phyloP scores from a whole-genome alignment of 805 yeast genomes.

The Zygosaccharomyces lentus region DNA sequence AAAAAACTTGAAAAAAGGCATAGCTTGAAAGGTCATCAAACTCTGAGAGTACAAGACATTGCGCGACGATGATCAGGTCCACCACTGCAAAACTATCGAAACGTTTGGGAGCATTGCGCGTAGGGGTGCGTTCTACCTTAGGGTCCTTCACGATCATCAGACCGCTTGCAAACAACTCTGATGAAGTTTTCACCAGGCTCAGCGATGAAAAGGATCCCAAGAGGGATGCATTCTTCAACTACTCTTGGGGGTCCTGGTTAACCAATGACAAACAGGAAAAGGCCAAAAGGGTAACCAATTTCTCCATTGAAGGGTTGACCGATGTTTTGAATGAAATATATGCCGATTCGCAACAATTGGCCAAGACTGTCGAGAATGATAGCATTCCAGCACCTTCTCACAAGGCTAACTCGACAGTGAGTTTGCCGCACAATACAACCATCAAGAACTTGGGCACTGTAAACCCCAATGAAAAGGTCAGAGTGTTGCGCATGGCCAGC shows the following conservation, averaged over 20 bases:
- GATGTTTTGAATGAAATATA: constrained; percentile 46
- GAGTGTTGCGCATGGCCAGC: constrained; percentile 69
- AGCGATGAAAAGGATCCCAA: constrained; percentile 62
- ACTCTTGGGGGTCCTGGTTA: constrained; percentile 95
- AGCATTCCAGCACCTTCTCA: constrained; percentile 37
- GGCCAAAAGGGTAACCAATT: constrained; percentile 69
- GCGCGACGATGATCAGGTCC: constrained; percentile 11
- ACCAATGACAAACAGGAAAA: constrained; percentile 72
- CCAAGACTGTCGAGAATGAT: constrained; percentile 22
- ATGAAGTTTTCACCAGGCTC: constrained; percentile 47
- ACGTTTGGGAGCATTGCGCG: constrained; percentile 1
- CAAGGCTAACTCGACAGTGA: constrained; percentile 39
- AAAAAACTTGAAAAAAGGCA: neutral
- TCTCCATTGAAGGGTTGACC: constrained; percentile 74
- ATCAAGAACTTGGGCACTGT: constrained; percentile 42
- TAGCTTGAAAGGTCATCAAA: neutral
- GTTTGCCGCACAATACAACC: constrained; percentile 48
- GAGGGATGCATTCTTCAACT: constrained; percentile 71
- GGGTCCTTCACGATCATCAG: constrained; percentile 18
- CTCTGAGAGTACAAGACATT: neutral
- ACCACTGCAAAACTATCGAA: constrained; percentile 3
- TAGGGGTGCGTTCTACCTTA: constrained; percentile 1
- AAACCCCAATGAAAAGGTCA: constrained; percentile 42
- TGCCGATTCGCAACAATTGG: constrained; percentile 36
- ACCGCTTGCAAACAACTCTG: constrained; percentile 31